Conservation (phyloP, 495 filamentous ascomycete species). For the Rusavskia elegans region DNA sequence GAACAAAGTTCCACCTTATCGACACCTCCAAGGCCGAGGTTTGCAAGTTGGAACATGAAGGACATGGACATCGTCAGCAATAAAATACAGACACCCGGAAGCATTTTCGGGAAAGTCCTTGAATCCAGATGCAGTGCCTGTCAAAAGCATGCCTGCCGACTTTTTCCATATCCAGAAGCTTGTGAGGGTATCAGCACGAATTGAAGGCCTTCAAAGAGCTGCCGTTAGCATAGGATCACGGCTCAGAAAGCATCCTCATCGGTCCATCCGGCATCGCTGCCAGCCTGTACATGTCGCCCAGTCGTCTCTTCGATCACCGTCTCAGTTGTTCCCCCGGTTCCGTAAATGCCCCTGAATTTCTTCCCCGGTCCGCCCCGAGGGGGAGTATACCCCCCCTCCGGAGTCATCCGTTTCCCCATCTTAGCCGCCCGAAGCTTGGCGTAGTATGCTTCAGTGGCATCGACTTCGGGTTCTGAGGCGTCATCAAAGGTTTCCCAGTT, state of each 20-base stretch:
- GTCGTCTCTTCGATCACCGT: constrained; percentile 13
- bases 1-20: background rate
- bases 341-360: constrained; percentile 36
- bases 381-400: constrained; percentile 35
- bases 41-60: no score
- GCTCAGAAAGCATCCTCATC: constrained; percentile 23
- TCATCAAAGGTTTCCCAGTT: constrained; percentile 94
- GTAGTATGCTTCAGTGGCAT: constrained; percentile 61
- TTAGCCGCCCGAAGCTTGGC: constrained; percentile 54
- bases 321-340: constrained; percentile 27
- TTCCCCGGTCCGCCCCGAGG: constrained; percentile 30
- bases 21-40: background rate
- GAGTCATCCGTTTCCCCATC: constrained; percentile 41
- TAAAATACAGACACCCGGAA: background rate
- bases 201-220: background rate
- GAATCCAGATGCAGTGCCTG: no score
- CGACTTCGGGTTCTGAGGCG: constrained; percentile 55
- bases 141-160: no score
- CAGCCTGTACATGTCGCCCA: constrained; percentile 25
- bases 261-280: constrained; percentile 34
- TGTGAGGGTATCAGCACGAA: background rate
- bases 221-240: background rate
- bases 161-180: no score
- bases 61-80: background rate
- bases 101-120: background rate